Percentiles rank a stretch among this genome's conserved stretches.
phyloP scores from a whole-genome alignment of 345 rosid species.

The Brassica juncea region DNA sequence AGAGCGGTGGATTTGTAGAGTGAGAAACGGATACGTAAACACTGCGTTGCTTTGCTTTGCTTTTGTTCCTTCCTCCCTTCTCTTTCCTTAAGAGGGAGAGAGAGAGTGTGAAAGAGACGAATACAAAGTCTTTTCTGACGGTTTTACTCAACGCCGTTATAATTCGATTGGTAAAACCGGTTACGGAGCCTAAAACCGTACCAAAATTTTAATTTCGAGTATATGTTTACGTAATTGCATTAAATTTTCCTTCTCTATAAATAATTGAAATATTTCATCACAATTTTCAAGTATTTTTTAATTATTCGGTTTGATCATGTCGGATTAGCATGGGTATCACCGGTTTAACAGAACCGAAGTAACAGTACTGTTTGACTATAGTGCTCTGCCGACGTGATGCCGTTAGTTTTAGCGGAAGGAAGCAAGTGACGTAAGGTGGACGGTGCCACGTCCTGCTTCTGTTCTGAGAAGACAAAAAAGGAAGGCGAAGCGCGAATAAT shows the following conservation, averaged over 20 bases:
- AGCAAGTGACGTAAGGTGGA: conserved; percentile 8
- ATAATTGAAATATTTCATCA: neutral
- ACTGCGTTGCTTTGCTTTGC: conserved; percentile 25
- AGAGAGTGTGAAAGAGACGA: conserved; percentile 38
- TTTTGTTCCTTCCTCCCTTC: neutral
- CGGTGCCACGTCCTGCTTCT: conserved; percentile 22
- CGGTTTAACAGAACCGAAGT: conserved; percentile 12
- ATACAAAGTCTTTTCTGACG: conserved; percentile 52
- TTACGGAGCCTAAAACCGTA: neutral
- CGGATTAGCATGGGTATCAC: neutral
- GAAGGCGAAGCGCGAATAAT: conserved; percentile 4
- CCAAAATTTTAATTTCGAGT: neutral
- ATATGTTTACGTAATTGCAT: neutral
- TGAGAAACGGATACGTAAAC: conserved; percentile 4
- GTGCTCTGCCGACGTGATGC: neutral
- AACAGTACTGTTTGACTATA: conserved; percentile 6
- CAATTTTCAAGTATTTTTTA: neutral
- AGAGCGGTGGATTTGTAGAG: conserved; percentile 20
- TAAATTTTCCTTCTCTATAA: neutral
- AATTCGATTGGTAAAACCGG: neutral
- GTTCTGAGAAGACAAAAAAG: neutral
- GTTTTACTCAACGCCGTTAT: conserved; percentile 50
- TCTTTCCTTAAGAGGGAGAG: conserved; percentile 11
- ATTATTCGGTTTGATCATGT: neutral
- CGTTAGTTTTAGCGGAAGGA: conserved; percentile 25